These are phyloP conservation scores for Citrullus colocynthis DNA, from an alignment of 306 rosid species.

Conservation along the genomic window DNA sequence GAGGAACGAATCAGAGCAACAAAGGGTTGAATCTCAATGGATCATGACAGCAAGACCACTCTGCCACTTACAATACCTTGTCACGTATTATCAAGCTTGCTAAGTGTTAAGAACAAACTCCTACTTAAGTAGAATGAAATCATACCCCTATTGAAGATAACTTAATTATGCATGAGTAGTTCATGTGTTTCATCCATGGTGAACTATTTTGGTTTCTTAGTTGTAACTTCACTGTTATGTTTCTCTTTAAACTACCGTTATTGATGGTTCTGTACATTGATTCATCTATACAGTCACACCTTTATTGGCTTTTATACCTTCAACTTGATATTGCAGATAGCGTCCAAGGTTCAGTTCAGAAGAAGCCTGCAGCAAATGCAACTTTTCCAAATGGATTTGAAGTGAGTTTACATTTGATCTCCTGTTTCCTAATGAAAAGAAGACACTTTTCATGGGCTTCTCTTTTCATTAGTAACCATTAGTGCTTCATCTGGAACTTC, in stretches of 20 bases:
- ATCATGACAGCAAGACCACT: no score
- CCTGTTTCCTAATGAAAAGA: background rate
- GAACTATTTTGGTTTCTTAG: background rate
- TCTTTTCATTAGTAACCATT: background rate
- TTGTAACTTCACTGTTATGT: background rate
- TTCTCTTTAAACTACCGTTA: background rate
- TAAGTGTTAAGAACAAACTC: background rate
- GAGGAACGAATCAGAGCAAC: no score
- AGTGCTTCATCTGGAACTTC: background rate
- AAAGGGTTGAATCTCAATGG: no score
- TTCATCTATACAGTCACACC: background rate
- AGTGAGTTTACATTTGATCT: conserved; percentile 28
- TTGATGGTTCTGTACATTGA: background rate
- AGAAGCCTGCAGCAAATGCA: conserved; percentile 30
- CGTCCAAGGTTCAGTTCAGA: conserved; percentile 30
- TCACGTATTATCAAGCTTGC: background rate
- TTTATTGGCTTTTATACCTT: conserved; percentile 1
- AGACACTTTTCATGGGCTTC: background rate
- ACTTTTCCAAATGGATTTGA: conserved; percentile 88
- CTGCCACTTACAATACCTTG: no score
- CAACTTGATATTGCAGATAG: conserved; percentile 23
- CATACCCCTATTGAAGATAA: background rate
- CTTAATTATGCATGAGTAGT: background rate
- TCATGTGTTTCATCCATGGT: background rate
- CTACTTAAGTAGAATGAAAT: background rate